phyloP scores from a whole-genome alignment of 2,329 filamentous ascomycete species.

The Aspergillus sp. region DNA sequence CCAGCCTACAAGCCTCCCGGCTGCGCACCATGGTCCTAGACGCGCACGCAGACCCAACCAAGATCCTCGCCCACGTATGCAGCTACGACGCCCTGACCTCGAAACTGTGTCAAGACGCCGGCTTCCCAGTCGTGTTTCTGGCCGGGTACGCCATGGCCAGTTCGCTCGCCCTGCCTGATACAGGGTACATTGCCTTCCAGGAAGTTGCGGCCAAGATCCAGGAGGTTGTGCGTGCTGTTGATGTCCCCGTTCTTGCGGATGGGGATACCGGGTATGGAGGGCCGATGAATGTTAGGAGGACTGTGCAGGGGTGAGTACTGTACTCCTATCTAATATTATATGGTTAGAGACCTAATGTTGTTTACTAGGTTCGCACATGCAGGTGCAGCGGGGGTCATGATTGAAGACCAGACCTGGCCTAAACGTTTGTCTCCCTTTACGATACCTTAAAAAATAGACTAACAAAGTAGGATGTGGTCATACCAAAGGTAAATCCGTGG shows the following conservation, averaged over 20 bases:
- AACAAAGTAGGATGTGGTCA: conserved; percentile 41
- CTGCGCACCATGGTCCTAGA: conserved; percentile 32
- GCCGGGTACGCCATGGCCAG: conserved; percentile 45
- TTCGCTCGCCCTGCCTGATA: conserved; percentile 46
- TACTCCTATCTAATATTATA: too few relatives aligned
- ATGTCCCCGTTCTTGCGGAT: conserved; percentile 46
- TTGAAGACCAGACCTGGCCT: conserved; percentile 53
- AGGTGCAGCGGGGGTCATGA: conserved; percentile 41
- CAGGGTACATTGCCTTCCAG: conserved; percentile 51
- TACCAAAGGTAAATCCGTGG: conserved; percentile 49
- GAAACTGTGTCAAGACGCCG: conserved; percentile 47
- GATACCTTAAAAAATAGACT: not conserved
- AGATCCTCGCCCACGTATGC: conserved; percentile 47
- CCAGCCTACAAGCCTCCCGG: conserved; percentile 41
- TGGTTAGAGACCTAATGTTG: too few relatives aligned
- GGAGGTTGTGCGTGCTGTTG: conserved; percentile 40
- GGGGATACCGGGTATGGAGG: conserved; percentile 52
- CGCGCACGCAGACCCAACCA: conserved; percentile 41
- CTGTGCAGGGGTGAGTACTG: conserved; percentile 40
- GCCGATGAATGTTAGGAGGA: conserved; percentile 50
- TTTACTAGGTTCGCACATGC: conserved; percentile 37
- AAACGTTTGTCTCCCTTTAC: conserved; percentile 37
- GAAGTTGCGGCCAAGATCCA: conserved; percentile 50
- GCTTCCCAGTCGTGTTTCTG: conserved; percentile 49
- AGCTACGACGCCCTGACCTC: conserved; percentile 48